Evolutionary conservation across 306 rosid genomes (phyloP), one percentile per base, ranked within the genome.

Genomic region (Geum urbanum): DNA sequence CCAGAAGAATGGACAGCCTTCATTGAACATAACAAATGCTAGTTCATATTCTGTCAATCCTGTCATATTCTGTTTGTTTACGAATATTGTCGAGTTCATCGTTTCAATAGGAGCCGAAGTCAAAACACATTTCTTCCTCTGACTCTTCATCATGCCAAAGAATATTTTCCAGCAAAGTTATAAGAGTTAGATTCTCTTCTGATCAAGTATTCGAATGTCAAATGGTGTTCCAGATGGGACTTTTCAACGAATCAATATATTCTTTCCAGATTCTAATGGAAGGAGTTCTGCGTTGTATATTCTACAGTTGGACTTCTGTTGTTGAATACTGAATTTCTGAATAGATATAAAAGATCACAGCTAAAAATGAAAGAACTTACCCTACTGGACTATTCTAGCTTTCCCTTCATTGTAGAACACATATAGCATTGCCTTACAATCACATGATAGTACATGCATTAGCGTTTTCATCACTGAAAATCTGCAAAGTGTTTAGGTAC

Each of bases 381-480:
- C 2, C 19, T 13, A 32, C 43, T 32, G 41, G 15, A 60, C 46
- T 37, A 66, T 16, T 44, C 74, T 63, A 74, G 67, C 16, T n/a
- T 61, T 13, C 41, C 15, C 27, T 41, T 39, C 3, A 39, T 8
- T 61, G 48, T 60, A 47, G n/a, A 18, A 15, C 7, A 27, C 60
- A 20, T 2, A 58, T 3, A 15, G 18, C 64, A 59, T 35, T 16
- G 44, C 20, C 45, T 35, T 15, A 3, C 6, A 15, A 48, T 89
- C 84, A 92, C 96, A 92, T 87, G 63, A 92, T 70, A 62, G 67
- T 83, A 71, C 96, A 90, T 0, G 88, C 98, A 76, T 86, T 81
- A 5, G 84, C 85, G 77, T 92, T 90, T 57, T 92, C 98, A 75
- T 92, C 98, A 54, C 96, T 92, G 74, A 90, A 92, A 56, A 86